Evolutionary conservation across 495 filamentous ascomycete genomes (phyloP), one percentile per base, ranked within the genome.

Genomic region (Oleoguttula mirabilis): DNA sequence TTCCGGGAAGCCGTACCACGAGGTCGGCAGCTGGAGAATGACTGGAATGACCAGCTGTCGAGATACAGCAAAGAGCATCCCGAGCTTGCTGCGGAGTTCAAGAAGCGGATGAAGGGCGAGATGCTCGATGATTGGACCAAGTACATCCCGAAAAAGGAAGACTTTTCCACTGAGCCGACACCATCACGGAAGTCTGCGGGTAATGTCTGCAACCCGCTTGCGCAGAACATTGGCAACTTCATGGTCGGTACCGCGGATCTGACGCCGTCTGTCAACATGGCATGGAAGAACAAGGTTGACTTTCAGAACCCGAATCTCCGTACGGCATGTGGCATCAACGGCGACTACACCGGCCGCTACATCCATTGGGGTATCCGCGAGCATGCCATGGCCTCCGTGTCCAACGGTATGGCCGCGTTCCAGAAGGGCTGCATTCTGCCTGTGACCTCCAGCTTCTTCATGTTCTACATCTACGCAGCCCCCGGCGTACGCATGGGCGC

Each of bases 401-500:
- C 96, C 75, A 98, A 98, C 70, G 90, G 90, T 66, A 72, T 98
- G 36, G 77, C 84, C 39, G 90, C 87, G 43, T 98, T 94, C 61
- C n/a, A 37, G 5, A 36, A 42, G 14, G 87, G 90, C 46, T 88
- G 82, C 54, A 71, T 93, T 60, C 79, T 98, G 52, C 90, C 90
- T 5, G 39, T 57, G 31, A 57, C 55, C 0, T 35, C 36, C 24
- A 44, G 31, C 30, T 56, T 56, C 50, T 51, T 54, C 43, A 79
- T 76, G 70, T 79, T 79, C 55, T 77, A 75, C 53, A 57, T 76
- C 27, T 59, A 57, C 40, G 73, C 73, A 7, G 73, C 75, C 0
- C 71, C 73, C 0, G 73, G 64, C 6, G 64, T 77, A 4, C 69
- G 75, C 20, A 76, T 79, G 71, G 71, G 70, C 10, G 73, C 75